Percentiles rank a stretch among this genome's conserved stretches.
These are phyloP conservation scores for Cinnamomum chago DNA, from an alignment of 164 flowering plant species.

Conservation along the genomic window DNA sequence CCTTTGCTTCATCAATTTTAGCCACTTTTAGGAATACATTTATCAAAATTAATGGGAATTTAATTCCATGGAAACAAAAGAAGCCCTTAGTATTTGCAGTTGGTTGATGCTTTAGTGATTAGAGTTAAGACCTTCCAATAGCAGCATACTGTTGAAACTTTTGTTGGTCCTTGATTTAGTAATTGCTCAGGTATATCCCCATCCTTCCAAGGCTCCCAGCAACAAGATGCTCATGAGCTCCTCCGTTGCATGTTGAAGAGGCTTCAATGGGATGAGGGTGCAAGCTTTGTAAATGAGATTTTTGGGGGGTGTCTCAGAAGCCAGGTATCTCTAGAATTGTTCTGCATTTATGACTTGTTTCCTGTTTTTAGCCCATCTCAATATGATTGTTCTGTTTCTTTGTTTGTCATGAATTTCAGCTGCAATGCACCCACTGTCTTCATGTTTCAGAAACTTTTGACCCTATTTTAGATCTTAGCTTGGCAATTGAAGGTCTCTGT, in stretches of 20 bases:
- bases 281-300: slow-evolving; percentile 53
- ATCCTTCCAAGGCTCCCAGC: slow-evolving; percentile 48
- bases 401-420: slow-evolving; percentile 41
- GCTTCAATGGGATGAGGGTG: slow-evolving; percentile 29
- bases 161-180: slow-evolving; percentile 34
- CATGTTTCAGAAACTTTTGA: slow-evolving; percentile 60
- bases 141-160: not conserved
- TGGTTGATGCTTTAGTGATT: too few species aligned
- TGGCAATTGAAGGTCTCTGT: slow-evolving; percentile 75
- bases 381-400: not conserved
- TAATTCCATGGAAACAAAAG: too few species aligned
- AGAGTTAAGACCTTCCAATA: not conserved
- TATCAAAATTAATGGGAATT: too few species aligned
- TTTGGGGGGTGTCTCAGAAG: slow-evolving; percentile 90
- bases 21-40: too few species aligned
- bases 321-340: slow-evolving; percentile 37
- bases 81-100: too few species aligned
- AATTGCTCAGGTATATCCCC: slow-evolving; percentile 52
- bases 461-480: slow-evolving; percentile 62
- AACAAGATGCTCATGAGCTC: slow-evolving; percentile 99
- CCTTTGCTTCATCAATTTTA: too few species aligned
- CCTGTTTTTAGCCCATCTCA: not conserved
- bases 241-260: slow-evolving; percentile 70
- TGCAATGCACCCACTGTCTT: slow-evolving; percentile 71
- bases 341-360: too few species aligned